These are phyloP conservation scores for Penicillium occitanis DNA, from an alignment of 2,329 filamentous ascomycete species.

Conservation along the genomic window DNA sequence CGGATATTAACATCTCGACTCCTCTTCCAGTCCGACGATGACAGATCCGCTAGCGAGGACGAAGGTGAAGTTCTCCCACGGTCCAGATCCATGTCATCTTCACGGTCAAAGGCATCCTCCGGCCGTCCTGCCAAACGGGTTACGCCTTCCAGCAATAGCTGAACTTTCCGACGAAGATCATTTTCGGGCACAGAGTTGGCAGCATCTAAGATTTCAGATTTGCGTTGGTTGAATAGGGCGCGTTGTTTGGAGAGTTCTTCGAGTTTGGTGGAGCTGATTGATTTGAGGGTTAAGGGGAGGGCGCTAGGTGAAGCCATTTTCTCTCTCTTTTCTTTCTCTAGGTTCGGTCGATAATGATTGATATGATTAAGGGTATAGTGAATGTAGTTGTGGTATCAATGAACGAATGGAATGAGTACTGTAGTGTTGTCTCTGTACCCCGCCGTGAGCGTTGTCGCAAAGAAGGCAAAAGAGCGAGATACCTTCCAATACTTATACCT, in stretches of 20 bases:
- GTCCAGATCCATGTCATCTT: conserved; percentile 30
- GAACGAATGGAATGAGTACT: not conserved
- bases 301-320: conserved; percentile 36
- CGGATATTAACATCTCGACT: conserved; percentile 46
- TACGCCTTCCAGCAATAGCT: conserved; percentile 38
- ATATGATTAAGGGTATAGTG: not conserved
- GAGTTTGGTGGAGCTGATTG: conserved; percentile 58
- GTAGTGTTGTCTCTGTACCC: not conserved
- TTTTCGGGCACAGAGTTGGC: conserved; percentile 30
- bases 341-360: no score
- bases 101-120: conserved; percentile 35
- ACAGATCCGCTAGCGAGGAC: not conserved
- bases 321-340: no score
- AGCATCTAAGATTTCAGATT: conserved; percentile 43
- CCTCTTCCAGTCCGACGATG: conserved; percentile 24
- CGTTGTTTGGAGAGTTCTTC: conserved; percentile 57
- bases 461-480: not conserved
- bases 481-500: not conserved
- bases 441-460: not conserved
- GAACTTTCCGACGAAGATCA: conserved; percentile 32
- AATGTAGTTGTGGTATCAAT: not conserved
- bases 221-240: conserved; percentile 50
- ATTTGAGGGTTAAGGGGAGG: conserved; percentile 55
- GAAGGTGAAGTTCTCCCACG: not conserved
- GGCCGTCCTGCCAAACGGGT: conserved; percentile 40